These are phyloP conservation scores for Debaryomycetaceae sp. DNA, from an alignment of 1,139 yeast genomes.

Conservation along the genomic window DNA sequence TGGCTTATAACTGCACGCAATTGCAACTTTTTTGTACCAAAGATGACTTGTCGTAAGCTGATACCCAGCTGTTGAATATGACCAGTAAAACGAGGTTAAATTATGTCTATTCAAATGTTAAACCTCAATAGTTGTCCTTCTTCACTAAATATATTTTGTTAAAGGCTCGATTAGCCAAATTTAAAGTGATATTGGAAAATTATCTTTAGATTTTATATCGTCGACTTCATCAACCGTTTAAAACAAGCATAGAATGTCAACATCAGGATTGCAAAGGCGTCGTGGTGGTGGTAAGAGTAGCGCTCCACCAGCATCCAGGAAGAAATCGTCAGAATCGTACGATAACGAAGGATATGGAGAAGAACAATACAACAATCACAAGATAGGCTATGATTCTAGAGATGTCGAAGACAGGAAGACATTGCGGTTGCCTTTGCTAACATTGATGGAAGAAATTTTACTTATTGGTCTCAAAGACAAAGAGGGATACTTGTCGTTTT, in stretches of 20 bases:
- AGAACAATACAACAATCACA: slow-evolving; percentile 35
- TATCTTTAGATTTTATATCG: not conserved
- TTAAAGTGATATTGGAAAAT: not conserved
- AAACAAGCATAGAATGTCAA: slow-evolving; percentile 19
- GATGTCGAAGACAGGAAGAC: slow-evolving; percentile 54
- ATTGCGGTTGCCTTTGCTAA: slow-evolving; percentile 61
- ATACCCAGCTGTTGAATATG: too few species aligned
- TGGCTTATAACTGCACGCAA: too few species aligned
- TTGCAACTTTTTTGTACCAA: too few species aligned
- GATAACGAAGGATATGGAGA: slow-evolving; percentile 18
- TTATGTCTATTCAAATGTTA: too few species aligned
- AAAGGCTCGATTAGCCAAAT: not conserved
- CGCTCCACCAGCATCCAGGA: slow-evolving; percentile 10
- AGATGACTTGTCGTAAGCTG: too few species aligned
- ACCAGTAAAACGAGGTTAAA: too few species aligned
- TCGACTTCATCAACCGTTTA: slow-evolving; percentile 13
- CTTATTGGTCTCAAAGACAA: slow-evolving; percentile 90
- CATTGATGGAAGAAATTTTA: slow-evolving; percentile 94
- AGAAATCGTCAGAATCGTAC: slow-evolving; percentile 15
- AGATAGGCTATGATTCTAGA: slow-evolving; percentile 80
- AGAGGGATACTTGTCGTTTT: slow-evolving; percentile 92
- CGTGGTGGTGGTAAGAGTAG: slow-evolving; percentile 35
- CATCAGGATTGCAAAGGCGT: slow-evolving; percentile 47
- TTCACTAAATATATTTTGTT: too few species aligned
- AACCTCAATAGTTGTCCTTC: too few species aligned